Conservation (phyloP, 192 early-diverging fungal genomes). For the Coemansia sp. region DNA sequence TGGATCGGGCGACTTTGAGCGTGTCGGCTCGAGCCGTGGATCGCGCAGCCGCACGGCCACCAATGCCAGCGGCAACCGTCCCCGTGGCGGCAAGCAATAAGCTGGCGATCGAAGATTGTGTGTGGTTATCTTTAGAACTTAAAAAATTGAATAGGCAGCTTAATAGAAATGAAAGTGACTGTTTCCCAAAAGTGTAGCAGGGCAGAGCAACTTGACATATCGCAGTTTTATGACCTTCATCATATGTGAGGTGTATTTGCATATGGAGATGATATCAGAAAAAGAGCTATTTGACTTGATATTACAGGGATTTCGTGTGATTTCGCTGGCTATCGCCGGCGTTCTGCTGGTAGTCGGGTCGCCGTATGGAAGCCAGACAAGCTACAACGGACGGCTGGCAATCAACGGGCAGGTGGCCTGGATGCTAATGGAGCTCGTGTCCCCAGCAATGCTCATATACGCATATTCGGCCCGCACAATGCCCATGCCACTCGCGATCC, state of each 20-base stretch:
- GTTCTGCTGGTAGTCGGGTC: slow-evolving; percentile 33
- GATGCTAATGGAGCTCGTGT: slow-evolving; percentile 46
- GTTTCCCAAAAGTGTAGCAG: background rate
- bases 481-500: too few relatives aligned
- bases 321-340: slow-evolving; percentile 13
- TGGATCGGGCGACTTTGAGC: slow-evolving; percentile 47
- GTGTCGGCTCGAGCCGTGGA: slow-evolving; percentile 40
- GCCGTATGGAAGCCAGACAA: slow-evolving; percentile 47
- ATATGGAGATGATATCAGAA: slow-evolving; percentile 1
- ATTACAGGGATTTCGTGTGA: slow-evolving; percentile 11
- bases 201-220: too few relatives aligned
- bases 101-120: background rate
- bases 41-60: slow-evolving; percentile 40
- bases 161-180: background rate
- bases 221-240: background rate
- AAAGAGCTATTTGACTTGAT: slow-evolving; percentile 9
- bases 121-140: background rate
- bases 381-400: slow-evolving; percentile 18
- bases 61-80: slow-evolving; percentile 12
- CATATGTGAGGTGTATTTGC: background rate
- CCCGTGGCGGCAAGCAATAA: slow-evolving; percentile 36
- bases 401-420: slow-evolving; percentile 32
- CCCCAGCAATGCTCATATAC: slow-evolving; percentile 20
- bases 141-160: background rate
- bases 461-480: background rate